phyloP scores from a whole-genome alignment of 139 green algal genomes.

The Chlorella sp. region DNA sequence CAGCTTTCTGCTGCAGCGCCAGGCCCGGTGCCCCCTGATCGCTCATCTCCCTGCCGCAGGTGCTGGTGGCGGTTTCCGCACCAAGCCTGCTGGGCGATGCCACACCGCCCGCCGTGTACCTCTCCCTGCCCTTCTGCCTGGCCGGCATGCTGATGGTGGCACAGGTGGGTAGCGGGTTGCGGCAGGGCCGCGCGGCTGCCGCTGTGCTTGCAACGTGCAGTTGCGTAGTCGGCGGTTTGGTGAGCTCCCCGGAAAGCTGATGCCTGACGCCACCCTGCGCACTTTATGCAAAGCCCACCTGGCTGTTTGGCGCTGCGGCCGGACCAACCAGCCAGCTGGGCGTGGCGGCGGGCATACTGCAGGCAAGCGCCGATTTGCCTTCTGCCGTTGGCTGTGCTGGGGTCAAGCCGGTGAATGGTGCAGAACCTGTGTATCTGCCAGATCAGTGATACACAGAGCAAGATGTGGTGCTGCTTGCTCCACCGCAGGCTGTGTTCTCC shows the following conservation, averaged over 20 bases:
- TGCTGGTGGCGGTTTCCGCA: not conserved
- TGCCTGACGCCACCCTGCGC: too few species aligned
- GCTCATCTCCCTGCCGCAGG: too few species aligned
- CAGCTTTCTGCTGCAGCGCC: too few species aligned
- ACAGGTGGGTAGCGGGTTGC: not conserved
- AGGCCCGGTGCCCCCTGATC: too few species aligned
- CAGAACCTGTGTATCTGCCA: too few species aligned
- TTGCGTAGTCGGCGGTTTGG: too few species aligned
- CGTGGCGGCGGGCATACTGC: slow-evolving; percentile 1
- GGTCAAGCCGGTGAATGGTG: too few species aligned
- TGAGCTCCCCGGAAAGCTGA: too few species aligned
- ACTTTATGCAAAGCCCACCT: not conserved
- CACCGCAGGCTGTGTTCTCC: not conserved
- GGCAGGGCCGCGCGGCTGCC: too few species aligned
- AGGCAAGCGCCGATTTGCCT: not conserved
- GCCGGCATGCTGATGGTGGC: slow-evolving; percentile 22
- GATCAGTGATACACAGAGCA: too few species aligned
- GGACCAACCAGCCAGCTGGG: not conserved
- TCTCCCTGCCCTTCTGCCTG: slow-evolving; percentile 5
- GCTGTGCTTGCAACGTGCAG: too few species aligned
- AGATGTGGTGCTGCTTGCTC: not conserved
- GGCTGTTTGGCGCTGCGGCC: slow-evolving; percentile 11
- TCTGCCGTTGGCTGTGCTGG: too few species aligned
- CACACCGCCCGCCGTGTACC: not conserved
- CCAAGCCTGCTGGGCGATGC: not conserved